phyloP scores from a whole-genome alignment of 2,329 filamentous ascomycete species.

The Talaromyces sp. region DNA sequence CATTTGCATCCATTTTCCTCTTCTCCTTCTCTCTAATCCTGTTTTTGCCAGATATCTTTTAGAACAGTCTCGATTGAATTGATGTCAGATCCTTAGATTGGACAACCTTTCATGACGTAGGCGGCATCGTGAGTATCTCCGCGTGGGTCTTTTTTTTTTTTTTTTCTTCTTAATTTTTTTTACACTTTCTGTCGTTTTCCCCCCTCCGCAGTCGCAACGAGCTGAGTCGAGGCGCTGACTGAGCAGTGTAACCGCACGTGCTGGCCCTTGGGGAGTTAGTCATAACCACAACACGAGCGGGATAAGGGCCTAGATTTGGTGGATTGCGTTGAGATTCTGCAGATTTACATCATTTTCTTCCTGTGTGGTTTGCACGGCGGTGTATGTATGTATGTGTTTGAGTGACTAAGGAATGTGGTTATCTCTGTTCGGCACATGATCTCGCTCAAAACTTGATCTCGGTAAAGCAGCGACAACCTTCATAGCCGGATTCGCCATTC shows the following conservation, averaged over 20 bases:
- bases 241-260: background rate
- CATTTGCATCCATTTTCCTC: background rate
- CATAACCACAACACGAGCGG: background rate
- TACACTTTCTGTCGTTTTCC: background rate
- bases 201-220: too few relatives aligned
- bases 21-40: background rate
- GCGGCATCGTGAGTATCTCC: slow-evolving; percentile 1
- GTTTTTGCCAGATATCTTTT: background rate
- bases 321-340: background rate
- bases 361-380: background rate
- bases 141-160: slow-evolving; percentile 1
- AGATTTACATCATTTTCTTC: slow-evolving; percentile 2
- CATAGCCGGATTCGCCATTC: background rate
- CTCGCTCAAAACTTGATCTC: background rate
- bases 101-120: slow-evolving; percentile 6
- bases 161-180: background rate
- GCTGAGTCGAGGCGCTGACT: background rate
- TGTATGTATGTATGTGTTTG: background rate
- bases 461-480: background rate
- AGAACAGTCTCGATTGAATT: background rate
- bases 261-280: background rate
- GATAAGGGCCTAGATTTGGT: background rate
- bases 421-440: background rate
- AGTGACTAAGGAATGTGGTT: background rate
- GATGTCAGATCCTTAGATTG: background rate